Conservation (phyloP, 805 yeast species). For the Deakozyma indianensis region DNA sequence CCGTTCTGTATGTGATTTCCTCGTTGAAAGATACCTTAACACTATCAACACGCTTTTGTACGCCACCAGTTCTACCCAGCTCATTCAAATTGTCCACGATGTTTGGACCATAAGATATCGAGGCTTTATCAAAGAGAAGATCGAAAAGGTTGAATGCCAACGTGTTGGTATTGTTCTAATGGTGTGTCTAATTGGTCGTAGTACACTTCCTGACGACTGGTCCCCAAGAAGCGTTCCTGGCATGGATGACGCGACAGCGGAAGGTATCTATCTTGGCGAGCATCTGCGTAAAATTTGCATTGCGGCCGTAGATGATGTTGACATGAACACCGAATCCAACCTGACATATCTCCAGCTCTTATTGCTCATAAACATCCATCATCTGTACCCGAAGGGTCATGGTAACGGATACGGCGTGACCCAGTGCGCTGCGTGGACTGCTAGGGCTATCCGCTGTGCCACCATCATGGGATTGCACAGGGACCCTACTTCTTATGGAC, state of each 20-base stretch:
- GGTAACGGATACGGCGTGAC: not conserved
- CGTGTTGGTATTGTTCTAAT: constrained; percentile 8
- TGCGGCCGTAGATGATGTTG: constrained; percentile 5
- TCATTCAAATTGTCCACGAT: constrained; percentile 6
- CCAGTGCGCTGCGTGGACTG: constrained; percentile 11
- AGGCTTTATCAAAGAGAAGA: constrained; percentile 3
- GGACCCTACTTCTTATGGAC: constrained; percentile 12
- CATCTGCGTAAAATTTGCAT: constrained; percentile 5
- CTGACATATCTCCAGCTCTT: constrained; percentile 13
- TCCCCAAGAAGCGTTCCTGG: not conserved
- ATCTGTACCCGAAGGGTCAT: not conserved
- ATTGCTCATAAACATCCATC: constrained; percentile 8
- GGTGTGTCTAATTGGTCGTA: constrained; percentile 7
- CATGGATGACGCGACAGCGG: not conserved
- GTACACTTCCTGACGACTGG: constrained; percentile 5
- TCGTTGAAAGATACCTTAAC: constrained; percentile 10
- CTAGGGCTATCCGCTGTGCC: constrained; percentile 13
- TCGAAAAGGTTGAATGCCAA: constrained; percentile 7
- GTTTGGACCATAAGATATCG: constrained; percentile 7
- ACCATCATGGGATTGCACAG: constrained; percentile 16
- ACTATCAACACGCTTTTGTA: constrained; percentile 11
- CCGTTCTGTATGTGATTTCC: constrained; percentile 10
- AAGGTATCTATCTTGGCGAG: constrained; percentile 7
- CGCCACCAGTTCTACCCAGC: constrained; percentile 9
- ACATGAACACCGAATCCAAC: constrained; percentile 6